Base-by-base conservation (phyloP, 495 filamentous ascomycete genomes). In the Penicillium flavigenum region DNA sequence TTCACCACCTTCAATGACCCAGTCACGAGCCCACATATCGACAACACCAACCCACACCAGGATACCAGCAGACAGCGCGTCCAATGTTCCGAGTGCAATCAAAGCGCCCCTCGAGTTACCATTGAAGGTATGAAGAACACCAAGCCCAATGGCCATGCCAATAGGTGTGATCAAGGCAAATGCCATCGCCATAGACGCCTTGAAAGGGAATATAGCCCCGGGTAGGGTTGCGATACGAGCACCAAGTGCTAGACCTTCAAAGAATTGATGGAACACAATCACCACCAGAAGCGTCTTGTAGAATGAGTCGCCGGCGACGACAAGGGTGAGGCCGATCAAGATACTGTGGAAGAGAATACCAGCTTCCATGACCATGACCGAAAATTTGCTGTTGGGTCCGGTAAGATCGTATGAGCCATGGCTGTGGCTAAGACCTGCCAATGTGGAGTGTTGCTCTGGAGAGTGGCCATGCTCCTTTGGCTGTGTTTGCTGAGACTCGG, bases 291-390 rank as follows among this genome's bases (percentile, higher is more conserved):
- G 84, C 1, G 90, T 86, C 56, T 83, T 78, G 65, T 91, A 92
- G 32, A 73, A 73, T 10, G 69, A 72, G 65, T 74, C 70, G 6
- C 72, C 70, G 3, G 72, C 72, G 5, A 74, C 72, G 9, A 74
- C 72, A 4, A 74, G 62, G 0, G 72, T 74, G 5, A 74, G 45
- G 9, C 72, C 72, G 46, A 74, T 72, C 31, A 74, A 63, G 19
- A 89, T 78, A 2, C 85, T 88, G 72, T 90, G 86, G 69, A 90
- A 89, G 56, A 89, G 76, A 34, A 90, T 79, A n/a, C 87, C 87
- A 5, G 80, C 77, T 72, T 90, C 87, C 62, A 90, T 81, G 19
- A 89, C 82, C 14, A 79, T 47, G 9, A 88, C 82, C 34, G 79
- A 81, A 39, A 88, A 71, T 52, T 83, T 78, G 54, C 82, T 78